Percentiles rank a stretch among this genome's conserved stretches.
Evolutionary conservation across 352 stramenopile genomes (phyloP).

Genomic region (Phytophthora vignae): DNA sequence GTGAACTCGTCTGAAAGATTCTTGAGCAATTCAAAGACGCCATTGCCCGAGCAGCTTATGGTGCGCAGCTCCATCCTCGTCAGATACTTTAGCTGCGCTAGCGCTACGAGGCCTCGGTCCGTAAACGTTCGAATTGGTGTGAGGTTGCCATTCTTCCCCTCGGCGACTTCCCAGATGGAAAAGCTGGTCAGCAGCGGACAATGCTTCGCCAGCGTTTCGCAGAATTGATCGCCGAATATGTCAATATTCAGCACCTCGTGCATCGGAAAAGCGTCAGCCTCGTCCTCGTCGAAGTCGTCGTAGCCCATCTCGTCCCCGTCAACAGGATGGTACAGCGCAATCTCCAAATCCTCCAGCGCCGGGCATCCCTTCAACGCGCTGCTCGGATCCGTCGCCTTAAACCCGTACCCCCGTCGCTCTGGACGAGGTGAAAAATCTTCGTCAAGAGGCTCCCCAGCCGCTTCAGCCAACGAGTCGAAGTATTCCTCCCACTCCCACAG

Average conservation of each 20-base stretch:
- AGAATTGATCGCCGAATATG: slow-evolving; percentile 51
- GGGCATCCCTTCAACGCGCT: slow-evolving; percentile 47
- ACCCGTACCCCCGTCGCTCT: slow-evolving; percentile 34
- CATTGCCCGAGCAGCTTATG: slow-evolving; percentile 49
- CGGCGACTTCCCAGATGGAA: slow-evolving; percentile 45
- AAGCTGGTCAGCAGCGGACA: slow-evolving; percentile 40
- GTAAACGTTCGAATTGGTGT: slow-evolving; percentile 47
- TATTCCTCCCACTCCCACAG: slow-evolving; percentile 51
- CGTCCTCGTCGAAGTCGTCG: slow-evolving; percentile 34
- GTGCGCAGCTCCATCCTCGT: slow-evolving; percentile 38
- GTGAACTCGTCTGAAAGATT: slow-evolving; percentile 37
- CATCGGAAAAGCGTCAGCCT: slow-evolving; percentile 30
- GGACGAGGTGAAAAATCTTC: slow-evolving; percentile 8
- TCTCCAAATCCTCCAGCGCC: slow-evolving; percentile 38
- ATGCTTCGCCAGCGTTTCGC: slow-evolving; percentile 24
- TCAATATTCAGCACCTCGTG: slow-evolving; percentile 43
- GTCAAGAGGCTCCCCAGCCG: slow-evolving; percentile 1
- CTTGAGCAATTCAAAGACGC: slow-evolving; percentile 48
- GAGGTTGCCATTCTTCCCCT: slow-evolving; percentile 39
- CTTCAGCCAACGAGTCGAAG: slow-evolving; percentile 30
- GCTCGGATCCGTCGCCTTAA: slow-evolving; percentile 36
- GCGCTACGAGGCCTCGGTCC: slow-evolving; percentile 40
- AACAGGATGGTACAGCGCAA: slow-evolving; percentile 53
- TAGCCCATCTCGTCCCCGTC: slow-evolving; percentile 33
- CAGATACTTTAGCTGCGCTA: slow-evolving; percentile 46